phyloP scores from a whole-genome alignment of 441 rosid species.

The Gossypium trilobum region DNA sequence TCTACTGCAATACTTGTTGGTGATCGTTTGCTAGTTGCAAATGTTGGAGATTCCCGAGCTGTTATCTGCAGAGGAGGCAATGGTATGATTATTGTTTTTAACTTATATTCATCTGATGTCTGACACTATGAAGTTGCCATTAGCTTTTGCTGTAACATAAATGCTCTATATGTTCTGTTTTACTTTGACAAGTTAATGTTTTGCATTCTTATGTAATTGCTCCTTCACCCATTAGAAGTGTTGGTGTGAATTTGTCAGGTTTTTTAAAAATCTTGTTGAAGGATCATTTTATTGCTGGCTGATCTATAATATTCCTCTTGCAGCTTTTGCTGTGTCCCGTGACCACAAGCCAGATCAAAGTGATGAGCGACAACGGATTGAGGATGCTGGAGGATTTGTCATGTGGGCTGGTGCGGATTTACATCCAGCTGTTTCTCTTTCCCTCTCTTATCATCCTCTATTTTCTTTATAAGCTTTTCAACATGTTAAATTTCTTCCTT shows the following conservation, averaged over 20 bases:
- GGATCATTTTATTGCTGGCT: conserved; percentile 5
- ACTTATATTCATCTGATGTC: neutral
- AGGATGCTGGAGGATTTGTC: conserved; percentile 96
- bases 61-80: conserved; percentile 89
- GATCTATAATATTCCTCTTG: conserved; percentile 12
- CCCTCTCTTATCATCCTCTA: neutral
- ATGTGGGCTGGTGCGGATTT: conserved; percentile 87
- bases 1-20: conserved; percentile 96
- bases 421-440: neutral
- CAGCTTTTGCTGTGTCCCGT: conserved; percentile 91
- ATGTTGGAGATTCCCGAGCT: conserved; percentile 98
- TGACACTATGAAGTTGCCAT: neutral
- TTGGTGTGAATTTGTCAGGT: neutral
- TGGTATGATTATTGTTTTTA: conserved; percentile 38
- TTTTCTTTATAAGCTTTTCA: neutral
- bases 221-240: neutral
- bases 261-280: neutral
- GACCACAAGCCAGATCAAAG: conserved; percentile 99
- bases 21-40: conserved; percentile 88
- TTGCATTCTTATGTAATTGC: neutral
- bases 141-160: neutral
- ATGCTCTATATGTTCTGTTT: neutral
- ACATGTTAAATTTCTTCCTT: neutral
- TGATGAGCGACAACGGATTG: conserved; percentile 92
- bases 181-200: neutral